Conservation (phyloP, 441 rosid species). For the Euphorbia corollata region DNA sequence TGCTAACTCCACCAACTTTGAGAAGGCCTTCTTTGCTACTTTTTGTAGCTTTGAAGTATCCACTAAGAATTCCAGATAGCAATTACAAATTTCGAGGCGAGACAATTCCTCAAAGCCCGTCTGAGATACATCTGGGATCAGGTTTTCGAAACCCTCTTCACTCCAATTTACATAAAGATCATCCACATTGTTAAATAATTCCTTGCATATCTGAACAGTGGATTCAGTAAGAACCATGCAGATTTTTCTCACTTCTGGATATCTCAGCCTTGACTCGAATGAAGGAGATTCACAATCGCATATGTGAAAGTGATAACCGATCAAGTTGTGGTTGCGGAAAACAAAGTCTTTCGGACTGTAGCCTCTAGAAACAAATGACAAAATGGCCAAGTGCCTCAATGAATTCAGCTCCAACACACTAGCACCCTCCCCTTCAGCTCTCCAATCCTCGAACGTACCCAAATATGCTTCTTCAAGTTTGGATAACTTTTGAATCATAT, state of each 20-base stretch:
- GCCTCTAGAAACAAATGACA: neutral
- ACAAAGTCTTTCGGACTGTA: conserved; percentile 7
- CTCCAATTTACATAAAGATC: conserved; percentile 1
- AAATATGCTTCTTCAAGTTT: conserved; percentile 16
- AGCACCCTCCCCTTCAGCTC: neutral
- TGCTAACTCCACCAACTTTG: conserved; percentile 14
- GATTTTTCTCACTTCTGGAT: neutral
- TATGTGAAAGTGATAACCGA: conserved; percentile 2
- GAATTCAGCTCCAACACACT: too few relatives aligned
- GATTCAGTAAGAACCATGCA: neutral
- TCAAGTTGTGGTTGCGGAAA: conserved; percentile 5
- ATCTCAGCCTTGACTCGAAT: neutral
- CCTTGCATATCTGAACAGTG: neutral
- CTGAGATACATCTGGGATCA: conserved; percentile 12
- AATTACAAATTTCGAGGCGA: neutral
- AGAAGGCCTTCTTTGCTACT: neutral
- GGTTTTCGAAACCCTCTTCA: neutral
- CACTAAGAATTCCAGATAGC: conserved; percentile 16
- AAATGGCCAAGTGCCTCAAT: too few relatives aligned
- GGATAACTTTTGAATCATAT: conserved; percentile 6
- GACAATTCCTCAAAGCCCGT: conserved; percentile 8
- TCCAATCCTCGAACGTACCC: neutral
- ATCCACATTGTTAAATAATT: conserved; percentile 9
- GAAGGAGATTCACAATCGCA: neutral
- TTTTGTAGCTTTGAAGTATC: neutral